Base-by-base conservation (phyloP, 768 basidiomycete genomes). In the Porpolomopsis calyptriformis region DNA sequence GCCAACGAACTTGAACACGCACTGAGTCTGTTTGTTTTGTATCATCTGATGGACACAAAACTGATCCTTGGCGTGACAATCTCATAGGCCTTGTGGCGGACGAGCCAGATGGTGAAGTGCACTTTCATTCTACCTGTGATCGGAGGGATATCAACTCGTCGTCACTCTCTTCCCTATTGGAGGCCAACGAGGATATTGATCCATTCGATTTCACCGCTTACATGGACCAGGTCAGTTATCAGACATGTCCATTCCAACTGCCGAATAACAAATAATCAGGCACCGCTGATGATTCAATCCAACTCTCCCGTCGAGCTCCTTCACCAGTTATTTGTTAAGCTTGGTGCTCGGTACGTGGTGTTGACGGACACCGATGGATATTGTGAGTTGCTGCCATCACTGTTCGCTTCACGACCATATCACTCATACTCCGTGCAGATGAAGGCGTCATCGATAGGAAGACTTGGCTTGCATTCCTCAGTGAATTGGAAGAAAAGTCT, bases 391-490 rank as follows among this genome's bases (percentile, higher is more conserved):
- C 20, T 16, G 40, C 42, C 4, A 1, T 14, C 14, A 34, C 3
- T 19, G 7, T 5, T 23, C 6, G 0, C 36, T 25, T 45, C 20
- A 40, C 43, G 9, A 48, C 16, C 12, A 4, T 3, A 19, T 31
- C 8, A 6, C 20, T n/a, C 4, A 27, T 8, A 23, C 3, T 48
- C 22, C 10, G 12, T 48, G 8, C 55, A 90, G 88, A 92, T 57
- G 80, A 85, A 56, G 96, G 96, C 6, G 72, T 93, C 8, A 85
- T 99, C 46, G 84, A 91, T 61, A 97, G 97, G 72, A 93, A 94
- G 65, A 77, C 76, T 0, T 99, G 92, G 91, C 74, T 98, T 22
- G 82, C 76, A 5, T 94, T 94, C 65, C 66, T 97, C 29, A 77
- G 71, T 42, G 77, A 82, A 55, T 64, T 93, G 47, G 83, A 86